phyloP scores from a whole-genome alignment of 2,329 filamentous ascomycete genomes.

The Blastomyces silverae region DNA sequence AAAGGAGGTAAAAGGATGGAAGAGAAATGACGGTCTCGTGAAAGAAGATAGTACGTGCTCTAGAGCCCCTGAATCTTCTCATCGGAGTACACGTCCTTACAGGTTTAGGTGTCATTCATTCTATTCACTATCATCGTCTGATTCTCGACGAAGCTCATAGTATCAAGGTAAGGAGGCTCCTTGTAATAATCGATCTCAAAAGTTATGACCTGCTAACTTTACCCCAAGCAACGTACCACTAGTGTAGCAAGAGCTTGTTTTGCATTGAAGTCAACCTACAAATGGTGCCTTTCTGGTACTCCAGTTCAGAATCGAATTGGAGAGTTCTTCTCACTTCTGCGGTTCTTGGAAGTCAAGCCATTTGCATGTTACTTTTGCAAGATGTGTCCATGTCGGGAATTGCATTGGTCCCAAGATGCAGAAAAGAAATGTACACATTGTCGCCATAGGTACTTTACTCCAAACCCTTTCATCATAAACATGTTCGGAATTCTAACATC shows the following conservation, averaged over 20 bases:
- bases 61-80: not conserved
- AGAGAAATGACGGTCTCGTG: slow-evolving; percentile 68
- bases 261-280: slow-evolving; percentile 76
- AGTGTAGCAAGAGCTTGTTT: slow-evolving; percentile 95
- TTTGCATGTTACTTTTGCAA: slow-evolving; percentile 96
- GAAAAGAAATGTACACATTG: slow-evolving; percentile 66
- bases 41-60: slow-evolving; percentile 59
- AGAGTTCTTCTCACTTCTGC: slow-evolving; percentile 89
- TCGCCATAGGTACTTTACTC: slow-evolving; percentile 44
- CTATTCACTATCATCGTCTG: slow-evolving; percentile 78
- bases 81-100: slow-evolving; percentile 8
- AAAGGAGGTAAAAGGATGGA: slow-evolving; percentile 87
- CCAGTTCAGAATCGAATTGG: slow-evolving; percentile 95
- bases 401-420: slow-evolving; percentile 76
- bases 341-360: slow-evolving; percentile 80
- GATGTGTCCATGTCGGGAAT: slow-evolving; percentile 66
- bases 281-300: slow-evolving; percentile 93
- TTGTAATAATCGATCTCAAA: not conserved
- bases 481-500: slow-evolving; percentile 18
- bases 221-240: slow-evolving; percentile 56
- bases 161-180: slow-evolving; percentile 59
- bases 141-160: slow-evolving; percentile 94
- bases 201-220: not conserved
- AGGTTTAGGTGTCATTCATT: slow-evolving; percentile 63
- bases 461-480: not conserved